phyloP scores from a whole-genome alignment of 2,329 filamentous ascomycete genomes.

The Lomentospora prolificans region DNA sequence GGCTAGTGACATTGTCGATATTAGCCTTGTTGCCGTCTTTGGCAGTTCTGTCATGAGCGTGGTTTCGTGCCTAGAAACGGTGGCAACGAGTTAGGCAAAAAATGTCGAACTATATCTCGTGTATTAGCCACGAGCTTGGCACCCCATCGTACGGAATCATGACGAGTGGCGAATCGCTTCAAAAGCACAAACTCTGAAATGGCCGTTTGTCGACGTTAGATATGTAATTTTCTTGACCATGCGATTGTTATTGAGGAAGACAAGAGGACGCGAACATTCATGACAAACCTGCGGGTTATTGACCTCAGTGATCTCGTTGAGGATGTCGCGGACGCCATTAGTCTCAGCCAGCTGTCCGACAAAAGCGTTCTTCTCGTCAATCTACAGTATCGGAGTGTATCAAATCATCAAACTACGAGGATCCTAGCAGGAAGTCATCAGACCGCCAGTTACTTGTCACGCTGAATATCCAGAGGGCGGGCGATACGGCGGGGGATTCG shows the following conservation, averaged over 20 bases:
- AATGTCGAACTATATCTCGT: constrained; percentile 48
- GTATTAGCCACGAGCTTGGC: constrained; percentile 48
- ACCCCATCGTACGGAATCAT: constrained; percentile 48
- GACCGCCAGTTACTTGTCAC: constrained; percentile 23
- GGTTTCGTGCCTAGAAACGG: constrained; percentile 41
- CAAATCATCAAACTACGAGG: too few species aligned
- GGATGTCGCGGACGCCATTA: constrained; percentile 29
- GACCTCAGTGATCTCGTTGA: constrained; percentile 24
- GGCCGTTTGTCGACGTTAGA: constrained; percentile 32
- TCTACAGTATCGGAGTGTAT: too few species aligned
- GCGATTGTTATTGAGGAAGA: neutral
- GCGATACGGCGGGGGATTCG: too few species aligned
- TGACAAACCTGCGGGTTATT: constrained; percentile 17
- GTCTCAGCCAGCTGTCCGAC: constrained; percentile 27
- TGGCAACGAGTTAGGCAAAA: constrained; percentile 43
- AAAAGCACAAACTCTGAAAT: constrained; percentile 27
- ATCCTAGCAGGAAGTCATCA: neutral
- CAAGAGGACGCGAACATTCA: constrained; percentile 14
- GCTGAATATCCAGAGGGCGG: constrained; percentile 38
- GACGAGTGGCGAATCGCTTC: constrained; percentile 39
- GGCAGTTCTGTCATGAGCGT: constrained; percentile 38
- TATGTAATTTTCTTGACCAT: constrained; percentile 35
- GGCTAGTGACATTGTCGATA: constrained; percentile 14
- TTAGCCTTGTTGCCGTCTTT: constrained; percentile 18
- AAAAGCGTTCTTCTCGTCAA: constrained; percentile 8